Percentiles rank a stretch among this genome's conserved stretches.
Conservation (phyloP, 1,284 basidiomycete species). For the Trichosporon coremiiforme region DNA sequence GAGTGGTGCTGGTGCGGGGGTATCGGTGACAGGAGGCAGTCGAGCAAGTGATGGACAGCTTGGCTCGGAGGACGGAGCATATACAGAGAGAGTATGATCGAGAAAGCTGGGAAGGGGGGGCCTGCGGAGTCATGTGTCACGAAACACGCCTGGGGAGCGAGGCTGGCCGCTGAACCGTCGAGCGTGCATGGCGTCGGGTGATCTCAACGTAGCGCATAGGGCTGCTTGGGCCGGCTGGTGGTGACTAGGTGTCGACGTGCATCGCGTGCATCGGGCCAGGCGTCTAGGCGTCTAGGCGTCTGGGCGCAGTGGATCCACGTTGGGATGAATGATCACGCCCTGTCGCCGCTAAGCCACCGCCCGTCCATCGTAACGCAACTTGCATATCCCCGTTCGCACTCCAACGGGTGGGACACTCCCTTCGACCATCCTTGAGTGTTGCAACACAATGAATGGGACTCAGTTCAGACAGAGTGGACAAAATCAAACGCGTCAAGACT, state of each 20-base stretch:
- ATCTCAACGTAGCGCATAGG: not conserved
- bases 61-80: not conserved
- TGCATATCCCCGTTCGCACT: not conserved
- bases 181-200: not conserved
- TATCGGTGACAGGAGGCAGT: constrained; percentile 3
- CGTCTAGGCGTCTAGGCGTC: not conserved
- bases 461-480: not conserved
- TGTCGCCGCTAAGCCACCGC: not conserved
- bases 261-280: not conserved
- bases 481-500: not conserved
- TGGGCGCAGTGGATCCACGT: not conserved
- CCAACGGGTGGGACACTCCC: not conserved
- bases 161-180: not conserved
- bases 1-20: not conserved
- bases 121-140: not conserved
- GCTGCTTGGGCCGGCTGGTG: too few species aligned
- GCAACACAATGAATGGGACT: too few species aligned
- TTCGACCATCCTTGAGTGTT: not conserved
- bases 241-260: not conserved
- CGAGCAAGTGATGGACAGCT: not conserved
- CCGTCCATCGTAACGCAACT: constrained; percentile 5
- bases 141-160: not conserved
- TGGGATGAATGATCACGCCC: not conserved
- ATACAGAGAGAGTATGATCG: not conserved
- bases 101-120: not conserved